phyloP scores from a whole-genome alignment of 345 rosid species.

The Gossypium turneri region DNA sequence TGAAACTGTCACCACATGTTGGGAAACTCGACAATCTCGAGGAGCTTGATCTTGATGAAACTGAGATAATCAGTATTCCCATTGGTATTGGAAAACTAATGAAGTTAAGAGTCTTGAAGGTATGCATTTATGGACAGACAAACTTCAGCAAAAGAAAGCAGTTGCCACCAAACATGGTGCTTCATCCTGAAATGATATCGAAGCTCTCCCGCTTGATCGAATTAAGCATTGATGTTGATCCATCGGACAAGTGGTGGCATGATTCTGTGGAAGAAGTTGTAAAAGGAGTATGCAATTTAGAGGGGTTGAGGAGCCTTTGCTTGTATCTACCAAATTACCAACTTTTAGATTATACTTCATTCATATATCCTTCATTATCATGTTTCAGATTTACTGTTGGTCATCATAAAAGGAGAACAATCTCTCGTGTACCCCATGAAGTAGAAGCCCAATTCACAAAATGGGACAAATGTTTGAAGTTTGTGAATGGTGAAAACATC shows the following conservation, averaged over 20 bases:
- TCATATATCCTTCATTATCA: not conserved
- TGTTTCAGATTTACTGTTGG: not conserved
- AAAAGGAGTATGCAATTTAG: not conserved
- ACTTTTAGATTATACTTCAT: not conserved
- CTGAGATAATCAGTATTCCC: constrained; percentile 15
- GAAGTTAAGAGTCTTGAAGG: constrained; percentile 10
- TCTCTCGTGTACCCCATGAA: not conserved
- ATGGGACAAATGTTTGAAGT: not conserved
- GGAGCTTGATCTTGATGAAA: constrained; percentile 27
- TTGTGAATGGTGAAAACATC: not conserved
- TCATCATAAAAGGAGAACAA: not conserved
- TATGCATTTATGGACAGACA: constrained; percentile 13
- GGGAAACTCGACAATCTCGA: constrained; percentile 21
- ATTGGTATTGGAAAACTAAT: not conserved
- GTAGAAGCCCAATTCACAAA: not conserved
- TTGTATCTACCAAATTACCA: not conserved
- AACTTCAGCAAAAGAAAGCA: not conserved
- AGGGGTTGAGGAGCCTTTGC: not conserved
- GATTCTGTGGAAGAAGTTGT: not conserved
- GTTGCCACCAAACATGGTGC: not conserved
- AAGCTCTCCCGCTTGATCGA: not conserved
- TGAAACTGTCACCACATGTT: constrained; percentile 15
- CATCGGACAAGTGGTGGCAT: not conserved
- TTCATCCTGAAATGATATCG: not conserved
- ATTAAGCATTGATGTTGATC: not conserved